These are phyloP conservation scores for Globisporangium nodosum DNA, from an alignment of 352 stramenopile genomes.

Conservation along the genomic window DNA sequence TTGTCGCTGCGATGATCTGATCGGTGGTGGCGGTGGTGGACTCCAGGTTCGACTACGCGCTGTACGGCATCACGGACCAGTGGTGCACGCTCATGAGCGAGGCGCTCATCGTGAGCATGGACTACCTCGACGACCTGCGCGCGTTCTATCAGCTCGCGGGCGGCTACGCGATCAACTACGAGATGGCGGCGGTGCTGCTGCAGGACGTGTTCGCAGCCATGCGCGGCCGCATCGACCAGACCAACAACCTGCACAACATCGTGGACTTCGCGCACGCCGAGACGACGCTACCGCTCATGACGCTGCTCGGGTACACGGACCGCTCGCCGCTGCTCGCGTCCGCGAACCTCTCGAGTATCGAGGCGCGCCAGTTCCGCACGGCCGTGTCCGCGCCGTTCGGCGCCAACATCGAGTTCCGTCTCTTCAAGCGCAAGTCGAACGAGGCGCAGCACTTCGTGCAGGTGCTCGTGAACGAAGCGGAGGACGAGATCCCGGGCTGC, in stretches of 20 bases:
- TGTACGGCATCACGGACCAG: slow-evolving; percentile 40
- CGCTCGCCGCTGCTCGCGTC: slow-evolving; percentile 27
- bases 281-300: slow-evolving; percentile 66
- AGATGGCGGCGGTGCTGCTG: slow-evolving; percentile 63
- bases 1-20: background rate
- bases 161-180: slow-evolving; percentile 65
- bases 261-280: slow-evolving; percentile 72
- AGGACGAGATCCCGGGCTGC: slow-evolving; percentile 15
- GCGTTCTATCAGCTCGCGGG: slow-evolving; percentile 59
- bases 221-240: slow-evolving; percentile 31
- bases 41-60: slow-evolving; percentile 51
- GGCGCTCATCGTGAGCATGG: slow-evolving; percentile 35
- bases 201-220: slow-evolving; percentile 49
- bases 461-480: slow-evolving; percentile 40
- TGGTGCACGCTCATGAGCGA: slow-evolving; percentile 59
- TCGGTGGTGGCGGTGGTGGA: background rate
- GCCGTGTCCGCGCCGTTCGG: slow-evolving; percentile 57
- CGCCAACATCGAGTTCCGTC: slow-evolving; percentile 67
- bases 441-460: slow-evolving; percentile 39
- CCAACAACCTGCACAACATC: slow-evolving; percentile 29
- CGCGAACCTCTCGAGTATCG: slow-evolving; percentile 31
- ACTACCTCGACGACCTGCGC: slow-evolving; percentile 67
- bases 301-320: slow-evolving; percentile 49
- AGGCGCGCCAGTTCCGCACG: slow-evolving; percentile 44
- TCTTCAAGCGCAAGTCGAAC: slow-evolving; percentile 38